Evolutionary conservation across 1,284 basidiomycete species (phyloP).

Genomic region (Bjerkandera adusta): DNA sequence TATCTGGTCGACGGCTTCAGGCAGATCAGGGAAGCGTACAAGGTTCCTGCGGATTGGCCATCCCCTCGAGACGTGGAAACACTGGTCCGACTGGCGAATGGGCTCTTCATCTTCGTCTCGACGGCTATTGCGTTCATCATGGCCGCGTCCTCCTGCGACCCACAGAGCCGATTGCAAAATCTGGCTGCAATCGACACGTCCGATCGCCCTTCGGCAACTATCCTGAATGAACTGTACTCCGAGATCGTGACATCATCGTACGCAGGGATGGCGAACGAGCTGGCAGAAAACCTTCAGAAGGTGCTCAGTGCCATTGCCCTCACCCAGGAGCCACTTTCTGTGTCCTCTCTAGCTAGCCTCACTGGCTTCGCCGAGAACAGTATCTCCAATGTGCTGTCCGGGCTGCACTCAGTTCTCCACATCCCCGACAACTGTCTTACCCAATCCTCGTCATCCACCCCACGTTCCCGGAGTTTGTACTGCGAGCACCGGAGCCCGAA

Average conservation of each 20-base stretch:
- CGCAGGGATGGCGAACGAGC: background rate
- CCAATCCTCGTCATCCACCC: too few relatives aligned
- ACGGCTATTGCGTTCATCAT: slow-evolving; percentile 22
- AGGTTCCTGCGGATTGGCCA: slow-evolving; percentile 17
- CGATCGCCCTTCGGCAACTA: too few relatives aligned
- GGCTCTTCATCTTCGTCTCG: slow-evolving; percentile 26
- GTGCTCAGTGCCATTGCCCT: background rate
- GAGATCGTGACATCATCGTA: background rate
- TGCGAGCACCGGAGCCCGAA: too few relatives aligned
- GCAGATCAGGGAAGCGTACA: slow-evolving; percentile 3
- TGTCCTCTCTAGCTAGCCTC: background rate
- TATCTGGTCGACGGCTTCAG: slow-evolving; percentile 15
- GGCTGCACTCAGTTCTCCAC: background rate
- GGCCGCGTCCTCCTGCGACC: background rate
- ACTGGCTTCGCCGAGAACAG: background rate
- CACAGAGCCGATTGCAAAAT: background rate
- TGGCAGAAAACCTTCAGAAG: background rate
- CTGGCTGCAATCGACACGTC: too few relatives aligned
- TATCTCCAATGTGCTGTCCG: background rate
- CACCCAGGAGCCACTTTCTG: background rate
- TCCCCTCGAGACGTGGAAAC: slow-evolving; percentile 8
- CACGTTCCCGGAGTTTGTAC: too few relatives aligned
- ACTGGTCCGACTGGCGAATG: slow-evolving; percentile 15
- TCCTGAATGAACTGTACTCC: background rate
- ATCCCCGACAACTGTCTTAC: background rate